Evolutionary conservation across 179 eudicot genomes (phyloP).

Genomic region (Heliamphora ciliata): DNA sequence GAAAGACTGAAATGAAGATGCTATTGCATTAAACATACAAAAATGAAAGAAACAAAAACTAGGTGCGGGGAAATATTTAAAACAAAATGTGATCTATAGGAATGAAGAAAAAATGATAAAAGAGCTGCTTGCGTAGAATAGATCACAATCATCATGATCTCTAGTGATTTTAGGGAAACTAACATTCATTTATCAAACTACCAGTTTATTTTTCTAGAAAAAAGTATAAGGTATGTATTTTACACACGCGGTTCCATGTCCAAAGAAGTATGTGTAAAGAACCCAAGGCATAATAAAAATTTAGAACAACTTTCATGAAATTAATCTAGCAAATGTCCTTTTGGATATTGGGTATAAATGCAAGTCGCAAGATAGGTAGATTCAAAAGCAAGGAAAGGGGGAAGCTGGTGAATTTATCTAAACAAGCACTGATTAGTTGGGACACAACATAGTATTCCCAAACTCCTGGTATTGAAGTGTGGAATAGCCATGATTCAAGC

Average conservation of each 20-base stretch:
- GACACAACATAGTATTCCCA: neutral
- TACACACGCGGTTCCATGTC: neutral
- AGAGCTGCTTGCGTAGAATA: neutral
- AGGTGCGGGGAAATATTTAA: no score
- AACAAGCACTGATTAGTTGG: neutral
- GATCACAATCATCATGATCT: neutral
- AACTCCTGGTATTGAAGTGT: neutral
- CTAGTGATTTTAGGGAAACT: neutral
- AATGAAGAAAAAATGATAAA: neutral
- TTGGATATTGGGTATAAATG: neutral
- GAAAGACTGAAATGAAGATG: conserved; percentile 19
- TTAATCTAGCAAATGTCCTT: neutral
- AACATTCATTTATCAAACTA: neutral
- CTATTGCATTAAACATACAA: neutral
- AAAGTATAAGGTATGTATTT: neutral
- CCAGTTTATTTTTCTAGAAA: neutral
- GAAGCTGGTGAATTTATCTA: neutral
- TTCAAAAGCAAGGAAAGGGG: neutral
- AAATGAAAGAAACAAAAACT: neutral
- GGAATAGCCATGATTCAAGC: neutral
- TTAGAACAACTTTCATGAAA: neutral
- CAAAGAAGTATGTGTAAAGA: neutral
- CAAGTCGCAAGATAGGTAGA: neutral
- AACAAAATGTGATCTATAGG: neutral
- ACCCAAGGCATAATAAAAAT: neutral